Base-by-base conservation (phyloP, 352 stramenopile genomes). In the Salisapilia sapeloensis region DNA sequence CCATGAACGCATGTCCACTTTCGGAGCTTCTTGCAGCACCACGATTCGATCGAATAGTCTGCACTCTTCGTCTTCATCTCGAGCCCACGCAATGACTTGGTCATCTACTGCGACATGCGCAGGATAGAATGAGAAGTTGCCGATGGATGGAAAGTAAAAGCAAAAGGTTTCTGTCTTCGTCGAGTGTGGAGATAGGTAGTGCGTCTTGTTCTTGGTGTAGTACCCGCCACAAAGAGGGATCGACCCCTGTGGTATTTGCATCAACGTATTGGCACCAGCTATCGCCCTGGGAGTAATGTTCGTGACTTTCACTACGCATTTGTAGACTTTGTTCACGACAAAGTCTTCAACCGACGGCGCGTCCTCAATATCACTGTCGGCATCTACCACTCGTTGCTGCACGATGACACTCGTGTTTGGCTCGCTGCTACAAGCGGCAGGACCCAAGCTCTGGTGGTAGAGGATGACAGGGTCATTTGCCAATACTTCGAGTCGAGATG, bases 211-310 rank as follows among this genome's bases (percentile, higher is more conserved):
- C 44, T 56, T 66, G 4, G 58, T 69, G 46, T 67, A 67, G 40
- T 67, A 72, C 1, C 50, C 47, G 28, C 38, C 38, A 7, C 32
- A 42, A 21, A 80, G 36, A 6, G 66, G 66, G 42, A 74, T 40
- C 15, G 62, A 33, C 12, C 66, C 67, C 37, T 61, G 49, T 2
- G 67, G 67, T 26, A 84, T 74, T 44, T 84, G 67, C 21, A 76
- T 35, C n/a, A 84, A 35, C 20, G 79, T 27, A 13, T 70, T 61
- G 9, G 80, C 31, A 26, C 48, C 38, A 6, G 20, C 47, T 9
- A 56, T 42, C 9, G 48, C 16, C 3, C 39, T 32, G 1, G 49
- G 50, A 6, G 45, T 47, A 39, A 79, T 60, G 34, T 83, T 83
- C 32, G 50, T 79, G 10, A 79, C 29, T 14, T 53, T 75, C 27